Conservation (phyloP, 192 early-diverging fungal genomes). For the Bifiguratus adelaidae region DNA sequence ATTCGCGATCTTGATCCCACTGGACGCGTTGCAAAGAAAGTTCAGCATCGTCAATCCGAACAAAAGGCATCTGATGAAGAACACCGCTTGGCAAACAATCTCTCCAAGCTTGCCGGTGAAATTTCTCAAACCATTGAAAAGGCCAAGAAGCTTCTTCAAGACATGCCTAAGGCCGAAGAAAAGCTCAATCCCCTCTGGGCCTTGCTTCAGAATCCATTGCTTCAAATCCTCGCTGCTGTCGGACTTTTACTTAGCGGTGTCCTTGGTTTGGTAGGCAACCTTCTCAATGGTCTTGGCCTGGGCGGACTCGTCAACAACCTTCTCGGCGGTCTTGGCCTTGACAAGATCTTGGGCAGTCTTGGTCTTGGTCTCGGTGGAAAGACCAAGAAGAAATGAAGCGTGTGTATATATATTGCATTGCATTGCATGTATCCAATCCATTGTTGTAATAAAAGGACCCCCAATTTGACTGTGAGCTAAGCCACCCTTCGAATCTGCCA, state of each 20-base stretch:
- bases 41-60: constrained; percentile 3
- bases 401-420: no score
- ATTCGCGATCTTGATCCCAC: constrained; percentile 9
- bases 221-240: constrained; percentile 12
- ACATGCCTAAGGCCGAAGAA: constrained; percentile 9
- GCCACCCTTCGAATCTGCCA: no score
- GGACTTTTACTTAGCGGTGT: constrained; percentile 9
- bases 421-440: no score
- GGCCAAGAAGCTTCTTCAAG: constrained; percentile 9
- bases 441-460: no score
- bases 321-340: constrained; percentile 8
- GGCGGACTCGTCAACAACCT: constrained; percentile 9
- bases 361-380: constrained; percentile 5
- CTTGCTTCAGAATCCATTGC: constrained; percentile 9
- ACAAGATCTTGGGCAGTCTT: constrained; percentile 10
- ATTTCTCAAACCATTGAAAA: constrained; percentile 8
- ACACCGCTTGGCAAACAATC: constrained; percentile 4
- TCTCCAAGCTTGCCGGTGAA: constrained; percentile 9
- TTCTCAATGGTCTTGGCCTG: constrained; percentile 8
- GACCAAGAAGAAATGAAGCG: no score
- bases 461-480: no score
- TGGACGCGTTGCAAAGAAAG: constrained; percentile 7
- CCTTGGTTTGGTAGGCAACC: constrained; percentile 7
- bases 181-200: constrained; percentile 7
- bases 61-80: constrained; percentile 8